Percentiles rank a stretch among this genome's conserved stretches.
phyloP scores from a whole-genome alignment of 805 yeast genomes.

The Naumovozyma baii region DNA sequence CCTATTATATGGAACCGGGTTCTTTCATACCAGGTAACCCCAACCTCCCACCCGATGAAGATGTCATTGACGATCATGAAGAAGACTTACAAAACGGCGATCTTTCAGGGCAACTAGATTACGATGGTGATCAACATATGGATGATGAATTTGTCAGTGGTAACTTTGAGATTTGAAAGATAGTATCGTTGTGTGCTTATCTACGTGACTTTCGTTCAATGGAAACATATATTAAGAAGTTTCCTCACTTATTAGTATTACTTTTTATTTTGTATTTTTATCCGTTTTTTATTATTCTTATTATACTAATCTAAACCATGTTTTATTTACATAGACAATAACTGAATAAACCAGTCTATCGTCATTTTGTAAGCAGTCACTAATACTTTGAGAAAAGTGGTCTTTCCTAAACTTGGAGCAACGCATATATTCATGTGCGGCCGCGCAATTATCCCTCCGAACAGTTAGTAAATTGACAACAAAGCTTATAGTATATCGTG shows the following conservation, averaged over 20 bases:
- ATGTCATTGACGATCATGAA: slow-evolving; percentile 55
- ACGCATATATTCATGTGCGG: no score
- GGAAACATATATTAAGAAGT: no score
- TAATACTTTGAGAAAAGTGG: no score
- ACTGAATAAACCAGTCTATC: no score
- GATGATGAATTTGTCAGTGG: slow-evolving; percentile 85
- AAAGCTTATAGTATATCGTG: no score
- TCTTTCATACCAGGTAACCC: slow-evolving; percentile 75
- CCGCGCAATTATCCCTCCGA: no score
- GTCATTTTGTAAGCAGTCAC: no score
- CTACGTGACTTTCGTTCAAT: no score
- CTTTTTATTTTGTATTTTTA: slow-evolving; percentile 1
- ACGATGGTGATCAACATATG: slow-evolving; percentile 46
- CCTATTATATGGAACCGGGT: slow-evolving; percentile 45
- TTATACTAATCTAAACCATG: not conserved
- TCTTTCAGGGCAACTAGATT: slow-evolving; percentile 29
- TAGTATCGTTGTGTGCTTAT: not conserved
- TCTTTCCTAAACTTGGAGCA: no score
- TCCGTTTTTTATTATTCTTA: slow-evolving; percentile 1
- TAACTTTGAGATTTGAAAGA: slow-evolving; percentile 72
- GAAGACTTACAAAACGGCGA: slow-evolving; percentile 26
- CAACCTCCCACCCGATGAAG: slow-evolving; percentile 72
- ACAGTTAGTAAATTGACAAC: no score
- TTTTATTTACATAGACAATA: not conserved
- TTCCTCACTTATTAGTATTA: not conserved